phyloP scores from a whole-genome alignment of 164 flowering plant species.

The Litsea cubeba region DNA sequence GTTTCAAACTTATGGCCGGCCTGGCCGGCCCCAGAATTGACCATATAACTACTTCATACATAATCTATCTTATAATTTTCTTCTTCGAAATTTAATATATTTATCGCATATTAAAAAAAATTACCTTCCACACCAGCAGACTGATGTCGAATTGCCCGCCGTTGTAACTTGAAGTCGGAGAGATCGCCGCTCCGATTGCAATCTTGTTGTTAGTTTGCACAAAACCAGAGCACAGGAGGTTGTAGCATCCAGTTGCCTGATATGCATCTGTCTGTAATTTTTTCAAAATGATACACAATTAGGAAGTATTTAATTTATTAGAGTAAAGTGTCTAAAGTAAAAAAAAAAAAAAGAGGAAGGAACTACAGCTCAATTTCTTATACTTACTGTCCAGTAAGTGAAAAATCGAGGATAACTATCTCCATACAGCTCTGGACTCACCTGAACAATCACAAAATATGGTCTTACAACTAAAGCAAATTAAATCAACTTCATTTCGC shows the following conservation, averaged over 20 bases:
- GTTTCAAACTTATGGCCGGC: too few relatives aligned
- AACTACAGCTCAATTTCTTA: background rate
- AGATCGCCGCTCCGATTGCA: slow-evolving; percentile 93
- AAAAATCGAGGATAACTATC: slow-evolving; percentile 90
- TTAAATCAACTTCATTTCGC: too few relatives aligned
- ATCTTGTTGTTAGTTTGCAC: slow-evolving; percentile 84
- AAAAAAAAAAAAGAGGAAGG: background rate
- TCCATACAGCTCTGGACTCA: slow-evolving; percentile 92
- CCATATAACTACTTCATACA: too few relatives aligned
- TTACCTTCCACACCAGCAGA: slow-evolving; percentile 92
- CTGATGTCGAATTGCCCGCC: slow-evolving; percentile 86
- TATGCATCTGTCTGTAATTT: slow-evolving; percentile 83
- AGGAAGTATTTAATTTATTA: background rate
- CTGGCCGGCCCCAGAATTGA: too few relatives aligned
- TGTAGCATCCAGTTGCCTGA: slow-evolving; percentile 97
- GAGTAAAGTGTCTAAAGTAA: background rate
- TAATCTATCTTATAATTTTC: too few relatives aligned
- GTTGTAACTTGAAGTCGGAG: slow-evolving; percentile 59
- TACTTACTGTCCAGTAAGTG: slow-evolving; percentile 97
- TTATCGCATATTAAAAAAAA: background rate
- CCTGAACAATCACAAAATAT: slow-evolving; percentile 43
- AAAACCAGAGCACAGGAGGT: slow-evolving; percentile 90
- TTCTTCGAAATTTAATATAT: too few relatives aligned
- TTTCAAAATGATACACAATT: background rate
- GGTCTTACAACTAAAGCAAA: background rate